Percentiles rank a stretch among this genome's conserved stretches.
Evolutionary conservation across 2,329 filamentous ascomycete species (phyloP).

Genomic region (Zasmidium citrigriseum): DNA sequence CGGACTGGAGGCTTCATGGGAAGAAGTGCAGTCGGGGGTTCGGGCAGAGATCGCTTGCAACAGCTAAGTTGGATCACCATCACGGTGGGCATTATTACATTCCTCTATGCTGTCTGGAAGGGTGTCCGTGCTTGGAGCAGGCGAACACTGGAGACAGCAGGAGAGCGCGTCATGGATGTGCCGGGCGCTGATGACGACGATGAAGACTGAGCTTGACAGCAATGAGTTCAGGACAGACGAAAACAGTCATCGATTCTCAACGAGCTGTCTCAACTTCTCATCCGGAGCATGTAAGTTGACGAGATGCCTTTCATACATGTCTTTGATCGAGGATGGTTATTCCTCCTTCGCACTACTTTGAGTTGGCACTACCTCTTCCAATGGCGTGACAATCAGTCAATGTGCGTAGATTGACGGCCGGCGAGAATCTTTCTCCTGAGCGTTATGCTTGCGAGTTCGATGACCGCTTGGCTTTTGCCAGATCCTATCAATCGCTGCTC

Average conservation of each 20-base stretch:
- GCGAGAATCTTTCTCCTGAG: constrained; percentile 19
- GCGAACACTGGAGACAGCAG: constrained; percentile 71
- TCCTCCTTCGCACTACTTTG: constrained; percentile 77
- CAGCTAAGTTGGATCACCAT: constrained; percentile 79
- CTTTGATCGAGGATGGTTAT: no score
- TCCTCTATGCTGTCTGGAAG: constrained; percentile 83
- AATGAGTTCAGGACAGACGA: neutral
- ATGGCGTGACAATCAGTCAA: constrained; percentile 95
- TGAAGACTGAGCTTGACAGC: constrained; percentile 32
- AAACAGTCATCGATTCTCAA: neutral
- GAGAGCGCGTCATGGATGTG: constrained; percentile 83
- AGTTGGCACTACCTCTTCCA: constrained; percentile 83
- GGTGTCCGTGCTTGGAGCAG: constrained; percentile 73
- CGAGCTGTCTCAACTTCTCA: neutral
- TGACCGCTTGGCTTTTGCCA: constrained; percentile 16
- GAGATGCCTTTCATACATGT: neutral
- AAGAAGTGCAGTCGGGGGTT: constrained; percentile 45
- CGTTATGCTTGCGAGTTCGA: constrained; percentile 23
- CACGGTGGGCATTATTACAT: constrained; percentile 75
- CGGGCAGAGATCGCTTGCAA: constrained; percentile 75
- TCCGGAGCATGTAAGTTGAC: neutral
- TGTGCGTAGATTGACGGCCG: constrained; percentile 74
- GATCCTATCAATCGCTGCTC: constrained; percentile 1
- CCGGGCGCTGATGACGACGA: constrained; percentile 61
- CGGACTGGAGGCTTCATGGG: constrained; percentile 59